Conservation (phyloP, 345 rosid species). For the Geranium brycei region DNA sequence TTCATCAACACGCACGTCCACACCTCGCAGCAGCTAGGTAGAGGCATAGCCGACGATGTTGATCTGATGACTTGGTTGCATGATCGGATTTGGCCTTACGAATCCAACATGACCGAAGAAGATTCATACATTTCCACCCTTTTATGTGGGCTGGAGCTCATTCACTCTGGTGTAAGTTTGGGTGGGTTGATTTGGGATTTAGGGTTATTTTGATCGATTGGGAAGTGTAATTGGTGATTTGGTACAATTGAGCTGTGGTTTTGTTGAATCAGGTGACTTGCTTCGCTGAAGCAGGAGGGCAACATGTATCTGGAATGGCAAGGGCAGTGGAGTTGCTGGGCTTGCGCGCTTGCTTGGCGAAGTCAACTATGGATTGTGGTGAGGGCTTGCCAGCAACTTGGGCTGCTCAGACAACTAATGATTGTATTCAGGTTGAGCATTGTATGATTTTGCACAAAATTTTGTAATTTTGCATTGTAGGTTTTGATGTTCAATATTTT, state of each 20-base stretch:
- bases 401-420: slow-evolving; percentile 42
- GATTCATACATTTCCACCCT: slow-evolving; percentile 57
- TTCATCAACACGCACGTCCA: slow-evolving; percentile 59
- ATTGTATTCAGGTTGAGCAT: slow-evolving; percentile 41
- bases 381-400: slow-evolving; percentile 52
- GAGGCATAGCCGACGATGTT: slow-evolving; percentile 65
- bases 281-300: slow-evolving; percentile 77
- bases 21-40: slow-evolving; percentile 56
- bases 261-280: slow-evolving; percentile 41
- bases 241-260: background rate
- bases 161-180: slow-evolving; percentile 47
- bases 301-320: slow-evolving; percentile 52
- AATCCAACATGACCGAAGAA: slow-evolving; percentile 46
- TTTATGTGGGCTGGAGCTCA: slow-evolving; percentile 57
- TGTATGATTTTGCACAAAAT: background rate
- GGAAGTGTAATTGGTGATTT: too few relatives aligned
- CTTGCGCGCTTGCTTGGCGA: slow-evolving; percentile 48
- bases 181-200: too few relatives aligned
- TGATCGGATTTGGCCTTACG: slow-evolving; percentile 60
- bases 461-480: background rate
- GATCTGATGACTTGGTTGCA: slow-evolving; percentile 60
- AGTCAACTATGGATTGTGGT: slow-evolving; percentile 54
- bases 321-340: slow-evolving; percentile 52
- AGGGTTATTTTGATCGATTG: too few relatives aligned
- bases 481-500: background rate